Percentiles rank a stretch among this genome's conserved stretches.
These are phyloP conservation scores for Jackrogersella minutella DNA, from an alignment of 495 filamentous ascomycete genomes.

Conservation along the genomic window DNA sequence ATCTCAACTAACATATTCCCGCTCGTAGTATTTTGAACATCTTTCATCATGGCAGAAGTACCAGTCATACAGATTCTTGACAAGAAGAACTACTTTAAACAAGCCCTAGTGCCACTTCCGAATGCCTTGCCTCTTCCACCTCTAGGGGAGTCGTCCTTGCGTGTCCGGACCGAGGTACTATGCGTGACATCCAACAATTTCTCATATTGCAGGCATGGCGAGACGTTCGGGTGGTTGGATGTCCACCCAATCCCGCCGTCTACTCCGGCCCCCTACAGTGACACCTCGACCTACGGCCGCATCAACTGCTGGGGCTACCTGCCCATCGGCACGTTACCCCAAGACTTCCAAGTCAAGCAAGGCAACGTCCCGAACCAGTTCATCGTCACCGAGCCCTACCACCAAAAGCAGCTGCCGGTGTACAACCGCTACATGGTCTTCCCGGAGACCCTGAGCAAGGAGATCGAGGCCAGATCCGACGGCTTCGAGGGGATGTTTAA, in stretches of 20 bases:
- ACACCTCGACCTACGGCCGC: conserved; percentile 58
- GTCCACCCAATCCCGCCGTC: conserved; percentile 46
- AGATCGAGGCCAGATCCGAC: conserved; percentile 28
- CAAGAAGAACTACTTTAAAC: conserved; percentile 49
- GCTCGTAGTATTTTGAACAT: background rate
- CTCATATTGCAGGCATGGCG: conserved; percentile 60
- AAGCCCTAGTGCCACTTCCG: conserved; percentile 44
- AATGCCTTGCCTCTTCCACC: conserved; percentile 39
- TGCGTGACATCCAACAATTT: conserved; percentile 65
- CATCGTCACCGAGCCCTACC: conserved; percentile 48
- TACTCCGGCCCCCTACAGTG: conserved; percentile 62
- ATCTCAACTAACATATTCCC: too few species aligned
- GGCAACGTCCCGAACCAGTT: conserved; percentile 53
- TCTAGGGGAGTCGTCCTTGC: conserved; percentile 48
- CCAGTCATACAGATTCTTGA: conserved; percentile 48
- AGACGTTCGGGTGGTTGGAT: conserved; percentile 59
- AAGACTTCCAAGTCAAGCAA: conserved; percentile 42
- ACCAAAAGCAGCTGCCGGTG: conserved; percentile 55
- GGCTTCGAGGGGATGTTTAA: conserved; percentile 38
- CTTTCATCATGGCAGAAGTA: conserved; percentile 26
- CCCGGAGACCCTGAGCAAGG: conserved; percentile 24
- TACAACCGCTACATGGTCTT: conserved; percentile 61
- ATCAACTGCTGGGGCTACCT: conserved; percentile 65
- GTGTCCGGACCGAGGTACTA: conserved; percentile 54
- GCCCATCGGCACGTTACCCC: conserved; percentile 50